Conservation (phyloP, 352 stramenopile species). For the Phytopythium litorale region DNA sequence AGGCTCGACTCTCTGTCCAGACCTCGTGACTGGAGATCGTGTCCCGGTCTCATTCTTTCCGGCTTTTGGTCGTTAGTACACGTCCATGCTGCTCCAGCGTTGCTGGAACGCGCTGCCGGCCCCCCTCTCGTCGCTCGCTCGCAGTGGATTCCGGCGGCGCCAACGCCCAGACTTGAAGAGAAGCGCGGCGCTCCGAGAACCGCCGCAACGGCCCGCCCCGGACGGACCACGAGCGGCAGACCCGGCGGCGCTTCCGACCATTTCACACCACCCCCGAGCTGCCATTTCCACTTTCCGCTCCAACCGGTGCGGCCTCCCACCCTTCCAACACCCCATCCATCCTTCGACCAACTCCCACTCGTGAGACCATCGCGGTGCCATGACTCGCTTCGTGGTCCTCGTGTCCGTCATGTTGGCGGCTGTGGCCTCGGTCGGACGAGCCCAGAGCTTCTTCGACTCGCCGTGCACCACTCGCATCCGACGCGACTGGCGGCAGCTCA, state of each 20-base stretch:
- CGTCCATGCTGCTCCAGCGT: neutral
- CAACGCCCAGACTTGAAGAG: neutral
- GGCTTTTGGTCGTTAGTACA: neutral
- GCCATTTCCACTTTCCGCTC: constrained; percentile 5
- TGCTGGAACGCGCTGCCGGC: neutral
- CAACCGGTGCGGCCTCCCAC: neutral
- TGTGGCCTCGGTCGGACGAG: neutral
- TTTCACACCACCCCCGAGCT: neutral
- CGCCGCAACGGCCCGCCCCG: neutral
- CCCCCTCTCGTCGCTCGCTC: neutral
- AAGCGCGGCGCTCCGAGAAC: neutral
- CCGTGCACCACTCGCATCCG: constrained; percentile 45
- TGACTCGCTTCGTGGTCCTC: neutral
- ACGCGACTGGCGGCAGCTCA: constrained; percentile 38
- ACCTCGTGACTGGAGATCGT: neutral
- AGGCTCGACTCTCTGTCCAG: neutral
- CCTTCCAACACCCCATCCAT: neutral
- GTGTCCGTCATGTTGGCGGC: neutral
- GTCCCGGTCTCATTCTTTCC: neutral
- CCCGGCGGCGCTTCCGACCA: neutral
- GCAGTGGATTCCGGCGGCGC: neutral
- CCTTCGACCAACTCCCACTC: neutral
- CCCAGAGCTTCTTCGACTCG: neutral
- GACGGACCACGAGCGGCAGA: neutral
- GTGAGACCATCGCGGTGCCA: neutral